Conservation (phyloP, 2,329 filamentous ascomycete species). For the Laburnicola sp. region DNA sequence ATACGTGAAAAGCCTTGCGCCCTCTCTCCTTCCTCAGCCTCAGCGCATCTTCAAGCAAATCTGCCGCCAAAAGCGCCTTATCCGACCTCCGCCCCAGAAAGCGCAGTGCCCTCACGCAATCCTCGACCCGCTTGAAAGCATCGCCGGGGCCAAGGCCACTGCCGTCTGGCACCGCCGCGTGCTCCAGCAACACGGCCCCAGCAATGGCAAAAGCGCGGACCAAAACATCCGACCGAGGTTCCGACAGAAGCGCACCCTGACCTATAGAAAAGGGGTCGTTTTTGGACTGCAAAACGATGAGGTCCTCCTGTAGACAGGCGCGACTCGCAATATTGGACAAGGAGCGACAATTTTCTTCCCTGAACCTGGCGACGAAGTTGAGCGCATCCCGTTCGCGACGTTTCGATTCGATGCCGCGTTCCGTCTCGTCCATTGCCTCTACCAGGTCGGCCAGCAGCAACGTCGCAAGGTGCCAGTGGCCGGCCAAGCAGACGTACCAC, state of each 20-base stretch:
- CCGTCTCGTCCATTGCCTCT: slow-evolving; percentile 53
- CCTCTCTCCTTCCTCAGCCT: slow-evolving; percentile 28
- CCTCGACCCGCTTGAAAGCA: slow-evolving; percentile 48
- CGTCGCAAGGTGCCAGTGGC: slow-evolving; percentile 62
- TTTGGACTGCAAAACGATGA: slow-evolving; percentile 35
- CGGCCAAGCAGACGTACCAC: slow-evolving; percentile 62
- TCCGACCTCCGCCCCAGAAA: slow-evolving; percentile 61
- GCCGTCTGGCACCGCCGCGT: slow-evolving; percentile 24
- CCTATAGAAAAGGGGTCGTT: slow-evolving; percentile 56
- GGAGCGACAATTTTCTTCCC: slow-evolving; percentile 50
- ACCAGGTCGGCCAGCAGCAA: slow-evolving; percentile 60
- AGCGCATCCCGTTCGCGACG: slow-evolving; percentile 31
- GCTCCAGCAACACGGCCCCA: slow-evolving; percentile 47
- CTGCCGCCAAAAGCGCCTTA: slow-evolving; percentile 50
- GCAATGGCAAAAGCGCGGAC: slow-evolving; percentile 58
- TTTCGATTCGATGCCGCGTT: slow-evolving; percentile 25
- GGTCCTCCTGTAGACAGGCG: slow-evolving; percentile 43
- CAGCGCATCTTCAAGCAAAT: slow-evolving; percentile 41
- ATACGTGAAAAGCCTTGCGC: slow-evolving; percentile 26
- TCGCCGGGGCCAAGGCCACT: slow-evolving; percentile 21
- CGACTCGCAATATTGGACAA: slow-evolving; percentile 56
- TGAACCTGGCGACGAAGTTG: slow-evolving; percentile 47
- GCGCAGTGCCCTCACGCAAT: slow-evolving; percentile 59
- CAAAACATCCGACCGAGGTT: slow-evolving; percentile 62
- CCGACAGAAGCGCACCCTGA: slow-evolving; percentile 60